Evolutionary conservation across 495 filamentous ascomycete genomes (phyloP).

Genomic region (Paragyromitra xinjiangensis): DNA sequence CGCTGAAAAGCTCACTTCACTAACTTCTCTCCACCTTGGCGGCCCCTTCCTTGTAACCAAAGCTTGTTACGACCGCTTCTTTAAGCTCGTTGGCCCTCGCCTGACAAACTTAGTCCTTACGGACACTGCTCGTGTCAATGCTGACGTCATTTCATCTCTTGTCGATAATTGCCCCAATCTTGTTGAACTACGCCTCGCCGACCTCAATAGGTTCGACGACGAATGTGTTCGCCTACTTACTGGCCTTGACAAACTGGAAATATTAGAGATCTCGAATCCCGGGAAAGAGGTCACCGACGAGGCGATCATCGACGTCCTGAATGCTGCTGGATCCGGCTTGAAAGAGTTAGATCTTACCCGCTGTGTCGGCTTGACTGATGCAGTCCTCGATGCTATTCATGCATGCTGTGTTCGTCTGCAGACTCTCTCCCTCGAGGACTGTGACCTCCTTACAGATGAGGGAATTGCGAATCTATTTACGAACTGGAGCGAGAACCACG

Average conservation of each 20-base stretch:
- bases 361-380: constrained; percentile 28
- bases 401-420: constrained; percentile 44
- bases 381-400: constrained; percentile 33
- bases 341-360: constrained; percentile 48
- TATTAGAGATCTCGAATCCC: constrained; percentile 51
- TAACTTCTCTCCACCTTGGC: constrained; percentile 51
- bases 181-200: constrained; percentile 38
- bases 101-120: constrained; percentile 44
- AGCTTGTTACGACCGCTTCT: constrained; percentile 48
- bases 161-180: constrained; percentile 54
- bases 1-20: constrained; percentile 46
- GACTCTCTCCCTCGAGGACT: constrained; percentile 42
- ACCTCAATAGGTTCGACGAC: constrained; percentile 45
- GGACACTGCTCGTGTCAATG: constrained; percentile 48
- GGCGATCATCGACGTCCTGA: constrained; percentile 38
- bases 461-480: constrained; percentile 48
- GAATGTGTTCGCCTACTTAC: constrained; percentile 33
- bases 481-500: constrained; percentile 45
- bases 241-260: constrained; percentile 33
- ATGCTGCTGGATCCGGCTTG: constrained; percentile 46
- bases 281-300: constrained; percentile 49
- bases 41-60: constrained; percentile 53
- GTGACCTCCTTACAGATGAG: constrained; percentile 35
- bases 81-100: constrained; percentile 36
- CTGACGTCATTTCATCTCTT: constrained; percentile 45